Evolutionary conservation across 108 stramenopile species (phyloP), one percentile per base, ranked within the genome.

Genomic region (Mediolabrus comicus): DNA sequence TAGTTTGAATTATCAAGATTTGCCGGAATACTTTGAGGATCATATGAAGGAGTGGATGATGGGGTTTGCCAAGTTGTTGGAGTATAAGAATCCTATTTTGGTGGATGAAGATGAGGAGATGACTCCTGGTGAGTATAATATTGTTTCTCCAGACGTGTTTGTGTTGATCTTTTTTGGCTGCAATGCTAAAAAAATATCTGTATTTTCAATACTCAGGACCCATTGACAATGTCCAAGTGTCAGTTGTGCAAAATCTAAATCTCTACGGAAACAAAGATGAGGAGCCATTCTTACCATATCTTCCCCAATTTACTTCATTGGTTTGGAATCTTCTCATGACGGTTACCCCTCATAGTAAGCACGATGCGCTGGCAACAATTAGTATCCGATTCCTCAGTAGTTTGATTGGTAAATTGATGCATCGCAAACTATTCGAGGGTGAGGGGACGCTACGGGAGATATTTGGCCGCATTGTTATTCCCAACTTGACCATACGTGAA

Each of bases 21-120:
- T 99, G 52, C 99, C 99, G 4, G 99, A 97, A 72, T 98, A 81
- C 72, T 98, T 98, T 62, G 98, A 98, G 72, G 98, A 98, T 77
- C 88, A 97, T 77, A 95, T 99, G 89, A 69, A 59, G 19, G 76
- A 85, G 61, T 98, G 97, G 97, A 97, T 97, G 97, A 71, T 56
- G 19, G 85, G 81, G 19, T 98, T 98, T 77, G 80, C 88, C 41
- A 92, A 87, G 64, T 95, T 87, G 55, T 69, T 99, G 60, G 55
- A 78, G 58, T 98, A 96, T 71, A 69, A 83, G 59, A 96, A 95
- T 84, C 87, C 95, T 3, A 13, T 77, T 11, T 72, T 97, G 63
- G 87, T 81, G 3, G 95, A 97, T 62, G 69, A 81, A 26, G 82
- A 87, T 41, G 97, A 97, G 46, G 95, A 95, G 53, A 70, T 79